Evolutionary conservation across 2,329 filamentous ascomycete species (phyloP), one percentile per base, ranked within the genome.

Genomic region (Aspergillus chevalieri): DNA sequence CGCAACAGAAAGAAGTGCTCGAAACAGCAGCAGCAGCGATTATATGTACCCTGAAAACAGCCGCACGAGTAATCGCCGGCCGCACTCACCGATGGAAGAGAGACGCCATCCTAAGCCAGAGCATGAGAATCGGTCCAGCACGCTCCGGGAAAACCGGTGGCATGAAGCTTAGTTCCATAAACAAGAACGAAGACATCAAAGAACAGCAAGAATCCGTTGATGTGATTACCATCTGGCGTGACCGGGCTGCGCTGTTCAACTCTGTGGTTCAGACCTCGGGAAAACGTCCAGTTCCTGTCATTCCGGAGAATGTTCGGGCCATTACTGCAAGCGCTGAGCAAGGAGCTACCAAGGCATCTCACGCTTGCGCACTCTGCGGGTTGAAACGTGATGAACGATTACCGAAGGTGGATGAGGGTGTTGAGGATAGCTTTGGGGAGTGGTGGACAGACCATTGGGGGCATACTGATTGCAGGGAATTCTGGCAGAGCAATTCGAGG

Each of bases 361-460:
- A 87, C 67, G 75, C 85, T 1, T 97, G 92, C 70, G 80, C 91
- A 46, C 74, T 97, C 28, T 97, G 92, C 68, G 92, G 92, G 0
- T 70, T 97, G 56, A 93, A 88, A 72, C 78, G 92, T 55, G 89
- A 95, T 38, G 92, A 97, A 71, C 79, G 92, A 45, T 77, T 96
- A 9, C 68, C 74, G 17, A 89, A 84, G 62, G 80, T 93, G 30
- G 90, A 95, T 62, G 74, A 84, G 47, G 78, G 84, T 22, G 82
- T 94, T 7, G 84, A 92, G 60, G 92, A 97, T 67, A 90, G 87
- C 66, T 96, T 96, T 74, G 90, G 89, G 10, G 92, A 97, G 73
- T 97, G 90, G 89, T 97, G 92, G 92, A 77, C 86, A 39, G 90
- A 96, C 43, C 85, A 92, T 66, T 91, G 89, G 86, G 89, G 86